Conservation (phyloP, 1,284 basidiomycete genomes). For the Porogramme epimiltina region DNA sequence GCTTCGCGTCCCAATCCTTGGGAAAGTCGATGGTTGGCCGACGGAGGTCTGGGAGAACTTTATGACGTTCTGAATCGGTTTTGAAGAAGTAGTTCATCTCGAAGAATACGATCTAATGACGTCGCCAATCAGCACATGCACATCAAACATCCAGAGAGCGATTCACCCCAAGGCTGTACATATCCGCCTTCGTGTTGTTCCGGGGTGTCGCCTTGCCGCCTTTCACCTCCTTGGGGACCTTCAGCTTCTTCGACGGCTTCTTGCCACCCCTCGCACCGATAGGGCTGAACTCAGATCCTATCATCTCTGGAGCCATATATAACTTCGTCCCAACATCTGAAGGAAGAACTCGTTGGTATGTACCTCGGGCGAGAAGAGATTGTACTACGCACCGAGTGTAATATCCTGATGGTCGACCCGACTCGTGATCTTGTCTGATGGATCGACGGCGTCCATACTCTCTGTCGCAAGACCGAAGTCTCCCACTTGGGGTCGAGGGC, state of each 20-base stretch:
- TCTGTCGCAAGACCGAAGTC: conserved; percentile 94
- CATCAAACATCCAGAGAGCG: background rate
- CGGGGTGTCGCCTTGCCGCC: conserved; percentile 46
- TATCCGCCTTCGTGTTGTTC: conserved; percentile 87
- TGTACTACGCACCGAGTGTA: conserved; percentile 67
- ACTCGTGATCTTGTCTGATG: conserved; percentile 51
- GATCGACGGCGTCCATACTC: conserved; percentile 74
- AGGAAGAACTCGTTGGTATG: no score
- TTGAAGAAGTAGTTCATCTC: conserved; percentile 93
- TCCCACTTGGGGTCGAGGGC: conserved; percentile 53
- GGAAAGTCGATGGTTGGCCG: conserved; percentile 79
- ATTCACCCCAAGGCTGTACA: conserved; percentile 87
- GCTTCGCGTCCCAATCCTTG: conserved; percentile 66
- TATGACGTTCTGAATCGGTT: conserved; percentile 88
- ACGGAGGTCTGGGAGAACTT: conserved; percentile 79
- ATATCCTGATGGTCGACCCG: conserved; percentile 56
- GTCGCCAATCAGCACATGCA: background rate
- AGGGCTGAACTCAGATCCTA: conserved; percentile 39
- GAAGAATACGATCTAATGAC: conserved; percentile 86
- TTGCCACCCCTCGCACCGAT: conserved; percentile 21
- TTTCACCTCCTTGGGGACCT: background rate
- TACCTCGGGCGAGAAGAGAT: no score
- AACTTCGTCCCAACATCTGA: conserved; percentile 89
- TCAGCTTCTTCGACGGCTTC: conserved; percentile 32
- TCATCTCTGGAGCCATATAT: conserved; percentile 91